Evolutionary conservation across 192 early-diverging fungal genomes (phyloP).

Genomic region (Coemansia sp.): DNA sequence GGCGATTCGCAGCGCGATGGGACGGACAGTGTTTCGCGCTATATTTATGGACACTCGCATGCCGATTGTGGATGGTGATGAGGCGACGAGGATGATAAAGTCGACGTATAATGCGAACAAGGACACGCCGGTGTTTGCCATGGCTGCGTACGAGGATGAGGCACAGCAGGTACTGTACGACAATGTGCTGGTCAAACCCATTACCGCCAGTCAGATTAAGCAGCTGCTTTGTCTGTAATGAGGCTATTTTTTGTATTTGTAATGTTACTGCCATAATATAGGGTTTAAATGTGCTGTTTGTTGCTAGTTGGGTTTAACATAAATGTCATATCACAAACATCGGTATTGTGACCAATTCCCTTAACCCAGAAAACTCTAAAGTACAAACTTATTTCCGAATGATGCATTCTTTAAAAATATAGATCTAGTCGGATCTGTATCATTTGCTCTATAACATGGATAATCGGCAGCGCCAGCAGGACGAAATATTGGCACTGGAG

Average conservation of each 20-base stretch:
- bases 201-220: conserved; percentile 22
- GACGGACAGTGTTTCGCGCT: conserved; percentile 83
- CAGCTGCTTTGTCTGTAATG: conserved; percentile 6
- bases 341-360: too few species aligned
- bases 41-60: conserved; percentile 94
- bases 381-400: too few species aligned
- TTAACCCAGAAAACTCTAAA: too few species aligned
- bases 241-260: too few species aligned
- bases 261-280: too few species aligned
- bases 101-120: conserved; percentile 85
- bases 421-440: too few species aligned
- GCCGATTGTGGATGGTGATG: conserved; percentile 94
- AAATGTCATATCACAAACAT: too few species aligned
- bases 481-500: conserved; percentile 50
- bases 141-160: conserved; percentile 74
- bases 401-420: too few species aligned
- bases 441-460: conserved; percentile 3
- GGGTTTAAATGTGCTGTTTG: too few species aligned
- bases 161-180: conserved; percentile 39
- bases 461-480: conserved; percentile 47
- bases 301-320: too few species aligned
- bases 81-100: conserved; percentile 92
- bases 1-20: conserved; percentile 86
- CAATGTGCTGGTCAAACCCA: conserved; percentile 34
- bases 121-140: conserved; percentile 77